Percentiles rank a stretch among this genome's conserved stretches.
phyloP scores from a whole-genome alignment of 2,329 filamentous ascomycete species.

The Exophiala bonariae region DNA sequence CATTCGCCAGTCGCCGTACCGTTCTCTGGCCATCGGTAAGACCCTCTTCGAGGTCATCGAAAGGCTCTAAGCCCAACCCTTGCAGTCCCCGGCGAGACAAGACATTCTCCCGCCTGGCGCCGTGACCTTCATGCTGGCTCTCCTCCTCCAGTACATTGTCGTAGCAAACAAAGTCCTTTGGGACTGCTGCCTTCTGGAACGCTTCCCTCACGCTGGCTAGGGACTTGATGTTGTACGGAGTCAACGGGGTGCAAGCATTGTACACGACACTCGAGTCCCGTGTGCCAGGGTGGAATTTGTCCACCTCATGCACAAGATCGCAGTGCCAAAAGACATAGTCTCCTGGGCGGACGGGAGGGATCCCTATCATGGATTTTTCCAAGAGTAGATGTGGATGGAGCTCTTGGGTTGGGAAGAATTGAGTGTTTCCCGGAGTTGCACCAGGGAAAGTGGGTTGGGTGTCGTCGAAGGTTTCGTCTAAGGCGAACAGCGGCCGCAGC shows the following conservation, averaged over 20 bases:
- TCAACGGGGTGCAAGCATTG: constrained; percentile 26
- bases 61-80: constrained; percentile 22
- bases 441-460: constrained; percentile 23
- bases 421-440: constrained; percentile 21
- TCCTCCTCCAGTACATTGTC: constrained; percentile 8
- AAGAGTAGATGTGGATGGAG: constrained; percentile 24
- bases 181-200: constrained; percentile 17
- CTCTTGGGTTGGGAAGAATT: constrained; percentile 24
- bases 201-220: constrained; percentile 17
- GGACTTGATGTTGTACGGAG: constrained; percentile 25
- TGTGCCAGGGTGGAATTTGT: constrained; percentile 24
- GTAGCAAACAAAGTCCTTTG: constrained; percentile 19
- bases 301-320: constrained; percentile 29
- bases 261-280: constrained; percentile 29
- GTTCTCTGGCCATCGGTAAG: constrained; percentile 22
- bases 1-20: constrained; percentile 22
- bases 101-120: constrained; percentile 21
- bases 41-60: constrained; percentile 25
- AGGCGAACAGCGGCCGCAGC: constrained; percentile 26
- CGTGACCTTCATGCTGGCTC: constrained; percentile 21
- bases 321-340: constrained; percentile 32
- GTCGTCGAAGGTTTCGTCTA: constrained; percentile 26
- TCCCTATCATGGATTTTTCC: constrained; percentile 23
- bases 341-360: constrained; percentile 26
- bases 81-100: constrained; percentile 19